Percentiles rank a stretch among this genome's conserved stretches.
Conservation (phyloP, 805 yeast genomes). For the Lipomyces chichibuensis region DNA sequence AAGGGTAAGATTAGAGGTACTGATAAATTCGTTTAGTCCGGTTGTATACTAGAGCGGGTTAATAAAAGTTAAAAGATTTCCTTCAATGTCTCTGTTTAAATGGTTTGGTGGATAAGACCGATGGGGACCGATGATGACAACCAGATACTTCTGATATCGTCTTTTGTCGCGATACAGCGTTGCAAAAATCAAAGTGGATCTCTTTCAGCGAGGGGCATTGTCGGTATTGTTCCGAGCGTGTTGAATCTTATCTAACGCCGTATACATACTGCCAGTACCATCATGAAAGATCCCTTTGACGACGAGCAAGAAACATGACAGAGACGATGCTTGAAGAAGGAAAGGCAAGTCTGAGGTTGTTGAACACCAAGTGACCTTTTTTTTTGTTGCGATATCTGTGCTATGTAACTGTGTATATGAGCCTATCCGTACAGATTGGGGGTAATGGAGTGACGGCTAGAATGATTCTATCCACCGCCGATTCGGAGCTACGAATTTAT, state of each 20-base stretch:
- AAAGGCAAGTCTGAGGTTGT: conserved; percentile 36
- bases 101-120: not conserved
- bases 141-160: conserved; percentile 32
- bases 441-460: not conserved
- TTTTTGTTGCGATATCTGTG: not conserved
- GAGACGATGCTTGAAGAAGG: conserved; percentile 21
- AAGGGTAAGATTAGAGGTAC: conserved; percentile 79
- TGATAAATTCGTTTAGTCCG: conserved; percentile 47
- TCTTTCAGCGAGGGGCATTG: not conserved
- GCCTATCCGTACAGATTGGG: not conserved
- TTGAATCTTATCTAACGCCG: conserved; percentile 6
- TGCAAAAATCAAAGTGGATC: not conserved
- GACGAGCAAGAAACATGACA: not conserved
- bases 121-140: conserved; percentile 20
- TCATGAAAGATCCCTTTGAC: not conserved
- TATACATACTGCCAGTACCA: not conserved
- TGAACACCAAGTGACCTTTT: not conserved
- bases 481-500: not conserved
- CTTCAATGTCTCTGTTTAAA: not conserved
- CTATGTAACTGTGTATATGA: not conserved
- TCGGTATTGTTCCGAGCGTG: not conserved
- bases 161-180: not conserved
- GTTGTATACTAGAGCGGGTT: not conserved
- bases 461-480: not conserved
- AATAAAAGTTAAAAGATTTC: not conserved